Evolutionary conservation across 2,329 filamentous ascomycete species (phyloP), one percentile per base, ranked within the genome.

Genomic region (Colletotrichum sp.): DNA sequence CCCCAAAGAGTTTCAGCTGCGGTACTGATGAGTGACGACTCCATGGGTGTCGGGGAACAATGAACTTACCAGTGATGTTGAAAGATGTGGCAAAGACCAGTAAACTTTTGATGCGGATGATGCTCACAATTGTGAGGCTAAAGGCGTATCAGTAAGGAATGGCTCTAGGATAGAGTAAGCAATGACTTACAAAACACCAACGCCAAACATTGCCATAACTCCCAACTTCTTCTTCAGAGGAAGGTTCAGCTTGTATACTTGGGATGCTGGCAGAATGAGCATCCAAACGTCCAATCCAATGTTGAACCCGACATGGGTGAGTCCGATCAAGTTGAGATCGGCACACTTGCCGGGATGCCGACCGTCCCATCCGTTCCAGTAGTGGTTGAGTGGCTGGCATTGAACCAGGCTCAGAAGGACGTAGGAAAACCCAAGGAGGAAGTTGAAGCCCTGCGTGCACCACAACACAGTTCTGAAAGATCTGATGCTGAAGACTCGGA

Each of bases 151-250:
- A 68, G 66, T 15, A 18, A 26, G 26, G 38, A 1, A 26, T 7
- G 3, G 13, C 1, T 4, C 7, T 2, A 8, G 8, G 9, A 21
- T 1, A 10, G 10, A 12, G 16, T 0, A 4, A 24, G 8, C 2
- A 1, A 10, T 2, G 24, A 34, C 71, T 71, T 21, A 71, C 71
- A 66, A 74, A 9, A 71, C 15, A 1, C 66, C 67, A 12, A 65
- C n/a, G 10, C 66, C 56, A 13, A 74, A 74, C 71, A 74, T 74
- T 3, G 38, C 28, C 21, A 74, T 60, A 2, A 71, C 60, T 6
- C 38, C 66, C 15, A 70, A 13, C 60, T 74, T 74, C 18, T 70
- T 65, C 18, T 28, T 56, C 1, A 10, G 12, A 6, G 32, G 32
- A 7, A 74, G 30, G 8, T 70, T 65, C 4, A 74, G 32, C 12